phyloP scores from a whole-genome alignment of 2,329 filamentous ascomycete species.

The Myriosclerotinia scirpicola region DNA sequence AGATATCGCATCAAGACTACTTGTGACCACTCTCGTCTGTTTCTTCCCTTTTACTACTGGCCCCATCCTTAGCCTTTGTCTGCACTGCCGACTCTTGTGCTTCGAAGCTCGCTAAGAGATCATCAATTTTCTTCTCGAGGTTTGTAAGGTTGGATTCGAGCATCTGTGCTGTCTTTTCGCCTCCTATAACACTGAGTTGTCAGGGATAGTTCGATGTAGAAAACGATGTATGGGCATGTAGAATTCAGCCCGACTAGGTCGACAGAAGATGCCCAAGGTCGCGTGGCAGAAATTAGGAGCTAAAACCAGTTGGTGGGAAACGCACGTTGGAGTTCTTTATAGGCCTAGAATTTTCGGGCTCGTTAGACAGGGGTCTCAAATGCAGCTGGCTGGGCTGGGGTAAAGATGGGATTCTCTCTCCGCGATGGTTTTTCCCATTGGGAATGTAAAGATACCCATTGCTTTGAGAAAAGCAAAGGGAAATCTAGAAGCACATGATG shows the following conservation, averaged over 20 bases:
- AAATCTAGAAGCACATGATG: background rate
- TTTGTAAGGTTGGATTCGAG: constrained; percentile 54
- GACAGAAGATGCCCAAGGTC: background rate
- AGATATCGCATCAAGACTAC: background rate
- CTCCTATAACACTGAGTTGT: constrained; percentile 36
- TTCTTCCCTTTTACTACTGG: constrained; percentile 2
- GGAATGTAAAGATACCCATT: background rate
- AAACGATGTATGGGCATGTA: background rate
- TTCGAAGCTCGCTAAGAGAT: constrained; percentile 53
- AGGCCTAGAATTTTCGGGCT: constrained; percentile 18
- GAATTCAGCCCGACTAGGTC: background rate
- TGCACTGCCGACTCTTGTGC: constrained; percentile 28
- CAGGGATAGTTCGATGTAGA: background rate
- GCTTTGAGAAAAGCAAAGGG: background rate
- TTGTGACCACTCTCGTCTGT: background rate
- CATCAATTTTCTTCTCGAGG: constrained; percentile 57
- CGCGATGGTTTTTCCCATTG: background rate
- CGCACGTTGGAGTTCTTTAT: constrained; percentile 23
- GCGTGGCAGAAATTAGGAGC: constrained; percentile 2
- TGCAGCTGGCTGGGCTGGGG: background rate
- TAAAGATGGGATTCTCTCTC: constrained; percentile 4
- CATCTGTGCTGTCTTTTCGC: constrained; percentile 54
- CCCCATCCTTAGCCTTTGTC: background rate
- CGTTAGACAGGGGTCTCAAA: constrained; percentile 19
- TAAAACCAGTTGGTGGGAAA: constrained; percentile 6